Conservation (phyloP, 306 rosid species). For the Inga leiocalycina region DNA sequence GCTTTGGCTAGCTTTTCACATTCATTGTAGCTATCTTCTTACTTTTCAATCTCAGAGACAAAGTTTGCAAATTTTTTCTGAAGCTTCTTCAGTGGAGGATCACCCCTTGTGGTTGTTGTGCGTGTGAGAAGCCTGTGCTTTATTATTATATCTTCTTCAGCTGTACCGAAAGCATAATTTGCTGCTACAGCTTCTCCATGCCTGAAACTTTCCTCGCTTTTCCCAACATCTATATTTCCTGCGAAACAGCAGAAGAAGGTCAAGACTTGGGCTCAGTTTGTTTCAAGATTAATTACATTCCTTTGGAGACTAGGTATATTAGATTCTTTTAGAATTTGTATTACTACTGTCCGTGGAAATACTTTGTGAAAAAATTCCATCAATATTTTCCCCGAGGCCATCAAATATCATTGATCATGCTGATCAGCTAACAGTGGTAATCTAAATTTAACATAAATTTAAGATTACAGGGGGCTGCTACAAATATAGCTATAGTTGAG, state of each 20-base stretch:
- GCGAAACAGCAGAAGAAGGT: not conserved
- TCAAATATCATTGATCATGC: not conserved
- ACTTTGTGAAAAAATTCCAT: too few species aligned
- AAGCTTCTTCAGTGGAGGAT: conserved; percentile 92
- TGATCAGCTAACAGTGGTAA: not conserved
- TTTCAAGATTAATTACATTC: not conserved
- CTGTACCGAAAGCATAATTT: not conserved
- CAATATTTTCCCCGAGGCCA: not conserved
- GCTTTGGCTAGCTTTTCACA: conserved; percentile 77
- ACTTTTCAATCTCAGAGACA: conserved; percentile 67
- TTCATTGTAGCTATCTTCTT: conserved; percentile 56
- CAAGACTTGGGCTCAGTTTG: not conserved
- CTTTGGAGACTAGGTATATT: not conserved
- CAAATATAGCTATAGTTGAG: too few species aligned
- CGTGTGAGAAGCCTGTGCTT: not conserved
- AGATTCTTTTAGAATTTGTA: not conserved
- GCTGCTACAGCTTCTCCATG: not conserved
- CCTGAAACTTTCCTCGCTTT: not conserved
- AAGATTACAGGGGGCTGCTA: too few species aligned
- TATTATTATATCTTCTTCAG: not conserved
- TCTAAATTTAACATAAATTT: not conserved
- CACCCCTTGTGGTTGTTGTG: conserved; percentile 49
- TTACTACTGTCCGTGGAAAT: not conserved
- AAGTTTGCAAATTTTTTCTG: conserved; percentile 86
- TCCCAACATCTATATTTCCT: not conserved